phyloP scores from a whole-genome alignment of 2,329 filamentous ascomycete genomes.

The Hypomyces perniciosus region DNA sequence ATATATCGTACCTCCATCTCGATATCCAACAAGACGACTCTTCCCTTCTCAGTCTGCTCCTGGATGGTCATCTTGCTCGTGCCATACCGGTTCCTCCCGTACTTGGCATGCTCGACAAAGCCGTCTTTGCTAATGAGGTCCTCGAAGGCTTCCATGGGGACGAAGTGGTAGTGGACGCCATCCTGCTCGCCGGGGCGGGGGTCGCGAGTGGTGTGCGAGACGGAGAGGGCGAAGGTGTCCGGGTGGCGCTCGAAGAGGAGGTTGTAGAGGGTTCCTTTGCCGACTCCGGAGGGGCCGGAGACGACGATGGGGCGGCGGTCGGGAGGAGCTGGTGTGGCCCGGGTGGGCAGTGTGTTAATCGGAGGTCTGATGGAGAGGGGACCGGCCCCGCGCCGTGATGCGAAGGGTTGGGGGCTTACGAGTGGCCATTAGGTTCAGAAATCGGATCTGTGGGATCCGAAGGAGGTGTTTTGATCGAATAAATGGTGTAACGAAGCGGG shows the following conservation, averaged over 20 bases:
- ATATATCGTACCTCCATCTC: conserved; percentile 73
- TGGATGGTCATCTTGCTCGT: conserved; percentile 75
- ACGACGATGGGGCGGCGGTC: conserved; percentile 63
- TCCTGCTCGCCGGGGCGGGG: conserved; percentile 71
- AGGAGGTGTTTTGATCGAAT: background rate
- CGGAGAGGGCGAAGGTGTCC: conserved; percentile 48
- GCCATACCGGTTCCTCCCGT: conserved; percentile 81
- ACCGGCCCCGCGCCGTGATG: background rate
- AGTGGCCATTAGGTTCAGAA: conserved; percentile 18
- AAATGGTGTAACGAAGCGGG: background rate
- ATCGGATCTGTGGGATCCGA: background rate
- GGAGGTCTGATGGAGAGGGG: background rate
- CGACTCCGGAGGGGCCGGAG: conserved; percentile 70
- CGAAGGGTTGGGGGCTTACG: conserved; percentile 10
- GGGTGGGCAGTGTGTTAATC: background rate
- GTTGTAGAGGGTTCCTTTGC: conserved; percentile 74
- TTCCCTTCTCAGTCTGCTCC: conserved; percentile 63
- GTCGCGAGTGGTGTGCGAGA: conserved; percentile 72
- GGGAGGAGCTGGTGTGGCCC: conserved; percentile 25
- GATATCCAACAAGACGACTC: conserved; percentile 82
- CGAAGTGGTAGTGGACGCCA: conserved; percentile 78
- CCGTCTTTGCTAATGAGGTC: conserved; percentile 60
- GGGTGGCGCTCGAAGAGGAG: conserved; percentile 56
- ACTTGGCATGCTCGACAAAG: conserved; percentile 83
- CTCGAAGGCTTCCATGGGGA: conserved; percentile 60